phyloP scores from a whole-genome alignment of 2,329 filamentous ascomycete genomes.

The Talaromyces sp. region DNA sequence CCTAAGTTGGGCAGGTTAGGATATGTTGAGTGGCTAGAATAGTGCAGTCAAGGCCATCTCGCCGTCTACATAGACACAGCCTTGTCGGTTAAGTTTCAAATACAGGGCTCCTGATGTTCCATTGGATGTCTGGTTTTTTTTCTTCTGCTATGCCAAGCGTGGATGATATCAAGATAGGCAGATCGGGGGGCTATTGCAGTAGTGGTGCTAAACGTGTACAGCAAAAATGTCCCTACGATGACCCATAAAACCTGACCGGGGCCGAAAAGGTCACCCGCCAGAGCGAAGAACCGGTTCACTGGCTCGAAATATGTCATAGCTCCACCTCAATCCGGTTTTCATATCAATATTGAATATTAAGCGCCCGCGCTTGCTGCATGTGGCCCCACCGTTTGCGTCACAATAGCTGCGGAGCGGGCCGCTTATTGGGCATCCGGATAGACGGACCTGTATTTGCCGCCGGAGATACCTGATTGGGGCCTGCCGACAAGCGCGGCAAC shows the following conservation, averaged over 20 bases:
- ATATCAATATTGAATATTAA: not conserved
- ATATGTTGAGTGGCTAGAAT: no score
- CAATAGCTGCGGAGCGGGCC: no score
- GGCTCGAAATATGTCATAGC: not conserved
- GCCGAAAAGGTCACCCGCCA: not conserved
- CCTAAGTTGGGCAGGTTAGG: no score
- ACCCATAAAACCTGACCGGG: not conserved
- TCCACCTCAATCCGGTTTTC: not conserved
- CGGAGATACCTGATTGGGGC: not conserved
- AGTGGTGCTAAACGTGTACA: not conserved
- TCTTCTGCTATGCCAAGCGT: not conserved
- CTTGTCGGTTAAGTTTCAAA: no score
- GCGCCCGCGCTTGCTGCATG: not conserved
- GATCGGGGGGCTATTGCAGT: not conserved
- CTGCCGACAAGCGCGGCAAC: not conserved
- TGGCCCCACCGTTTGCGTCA: not conserved
- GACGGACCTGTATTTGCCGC: not conserved
- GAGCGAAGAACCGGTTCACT: not conserved
- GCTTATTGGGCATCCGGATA: not conserved
- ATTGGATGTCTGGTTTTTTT: not conserved
- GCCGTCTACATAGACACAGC: no score
- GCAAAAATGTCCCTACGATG: no score
- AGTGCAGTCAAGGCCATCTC: no score
- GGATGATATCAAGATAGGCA: not conserved
- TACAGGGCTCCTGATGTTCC: no score